phyloP scores from a whole-genome alignment of 2,329 filamentous ascomycete genomes.

The Aspergillus eucalypticola region DNA sequence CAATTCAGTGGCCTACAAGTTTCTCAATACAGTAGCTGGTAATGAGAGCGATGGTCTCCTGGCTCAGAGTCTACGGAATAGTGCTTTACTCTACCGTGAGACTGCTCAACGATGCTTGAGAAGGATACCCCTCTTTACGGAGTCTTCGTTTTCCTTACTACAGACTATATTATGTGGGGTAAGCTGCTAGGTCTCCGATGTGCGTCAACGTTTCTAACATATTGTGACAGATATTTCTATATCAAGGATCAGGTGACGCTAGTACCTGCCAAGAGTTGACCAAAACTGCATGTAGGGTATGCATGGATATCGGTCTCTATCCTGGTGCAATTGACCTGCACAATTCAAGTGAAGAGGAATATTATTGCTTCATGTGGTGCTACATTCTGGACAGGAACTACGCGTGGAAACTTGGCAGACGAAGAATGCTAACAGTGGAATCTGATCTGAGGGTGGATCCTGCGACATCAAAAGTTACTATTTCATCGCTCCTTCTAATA shows the following conservation, averaged over 20 bases:
- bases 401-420: conserved; percentile 20
- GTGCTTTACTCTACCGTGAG: conserved; percentile 9
- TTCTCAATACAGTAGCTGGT: conserved; percentile 17
- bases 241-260: conserved; percentile 25
- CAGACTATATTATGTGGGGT: conserved; percentile 20
- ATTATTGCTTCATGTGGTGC: conserved; percentile 27
- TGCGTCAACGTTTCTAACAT: not conserved
- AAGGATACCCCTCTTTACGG: conserved; percentile 17
- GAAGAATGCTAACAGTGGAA: too few species aligned
- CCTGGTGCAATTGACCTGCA: not conserved
- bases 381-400: conserved; percentile 27
- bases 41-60: conserved; percentile 11
- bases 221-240: conserved; percentile 18
- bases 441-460: too few species aligned
- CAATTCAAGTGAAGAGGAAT: conserved; percentile 17
- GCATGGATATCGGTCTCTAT: conserved; percentile 19
- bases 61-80: conserved; percentile 9
- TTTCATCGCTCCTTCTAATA: too few species aligned
- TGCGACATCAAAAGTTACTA: too few species aligned
- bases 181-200: not conserved
- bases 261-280: conserved; percentile 20
- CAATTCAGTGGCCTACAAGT: conserved; percentile 23
- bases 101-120: conserved; percentile 19
- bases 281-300: conserved; percentile 22
- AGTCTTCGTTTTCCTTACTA: conserved; percentile 16